phyloP scores from a whole-genome alignment of 2,329 filamentous ascomycete genomes.

The Lasiodiplodia theobromae region DNA sequence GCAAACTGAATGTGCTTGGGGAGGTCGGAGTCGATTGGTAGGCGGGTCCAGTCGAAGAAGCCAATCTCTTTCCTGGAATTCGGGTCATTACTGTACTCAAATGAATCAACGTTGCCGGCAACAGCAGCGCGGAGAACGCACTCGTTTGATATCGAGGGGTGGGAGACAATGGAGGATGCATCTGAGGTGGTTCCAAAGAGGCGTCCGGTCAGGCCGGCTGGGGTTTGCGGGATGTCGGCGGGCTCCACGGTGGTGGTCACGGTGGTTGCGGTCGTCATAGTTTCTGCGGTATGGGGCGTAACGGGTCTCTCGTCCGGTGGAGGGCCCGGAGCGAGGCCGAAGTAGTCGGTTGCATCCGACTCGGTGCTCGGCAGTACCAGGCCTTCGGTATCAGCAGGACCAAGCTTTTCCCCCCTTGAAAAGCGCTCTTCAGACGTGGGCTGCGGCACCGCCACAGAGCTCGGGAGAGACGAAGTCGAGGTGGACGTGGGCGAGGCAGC shows the following conservation, averaged over 20 bases:
- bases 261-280: slow-evolving; percentile 5
- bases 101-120: slow-evolving; percentile 50
- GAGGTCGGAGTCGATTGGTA: slow-evolving; percentile 68
- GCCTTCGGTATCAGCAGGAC: slow-evolving; percentile 8
- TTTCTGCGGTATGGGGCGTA: slow-evolving; percentile 9
- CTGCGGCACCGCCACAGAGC: slow-evolving; percentile 10
- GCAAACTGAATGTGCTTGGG: slow-evolving; percentile 77
- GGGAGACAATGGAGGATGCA: slow-evolving; percentile 1
- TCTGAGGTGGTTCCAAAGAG: slow-evolving; percentile 13
- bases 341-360: slow-evolving; percentile 51
- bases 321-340: slow-evolving; percentile 43
- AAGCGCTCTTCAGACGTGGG: slow-evolving; percentile 26
- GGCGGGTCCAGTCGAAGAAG: slow-evolving; percentile 83
- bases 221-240: slow-evolving; percentile 10
- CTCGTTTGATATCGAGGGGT: slow-evolving; percentile 47
- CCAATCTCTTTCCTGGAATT: slow-evolving; percentile 48
- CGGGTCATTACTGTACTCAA: slow-evolving; percentile 39
- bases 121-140: slow-evolving; percentile 49
- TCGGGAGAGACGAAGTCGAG: background rate
- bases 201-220: slow-evolving; percentile 10
- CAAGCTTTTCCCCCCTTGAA: background rate
- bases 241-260: background rate
- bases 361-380: slow-evolving; percentile 20
- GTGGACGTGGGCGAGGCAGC: slow-evolving; percentile 30
- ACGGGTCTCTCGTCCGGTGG: background rate